These are phyloP conservation scores for Trametes sanguinea DNA, from an alignment of 768 basidiomycete species.

Conservation along the genomic window DNA sequence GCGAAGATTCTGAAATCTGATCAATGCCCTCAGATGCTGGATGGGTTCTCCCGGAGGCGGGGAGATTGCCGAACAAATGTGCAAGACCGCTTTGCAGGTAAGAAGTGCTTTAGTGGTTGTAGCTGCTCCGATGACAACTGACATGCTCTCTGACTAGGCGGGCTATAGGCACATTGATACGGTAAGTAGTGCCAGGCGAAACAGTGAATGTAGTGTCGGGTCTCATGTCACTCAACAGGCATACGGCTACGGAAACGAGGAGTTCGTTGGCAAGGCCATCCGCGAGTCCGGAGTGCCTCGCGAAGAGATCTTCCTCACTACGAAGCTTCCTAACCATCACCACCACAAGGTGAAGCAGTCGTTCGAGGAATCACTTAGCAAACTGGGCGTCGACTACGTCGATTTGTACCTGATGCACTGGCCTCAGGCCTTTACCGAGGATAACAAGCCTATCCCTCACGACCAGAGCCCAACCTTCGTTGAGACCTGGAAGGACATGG, in stretches of 20 bases:
- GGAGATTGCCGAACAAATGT: constrained; percentile 51
- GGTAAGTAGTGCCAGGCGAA: constrained; percentile 1
- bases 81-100: constrained; percentile 24
- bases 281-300: constrained; percentile 50
- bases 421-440: constrained; percentile 43
- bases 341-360: constrained; percentile 38
- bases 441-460: constrained; percentile 30
- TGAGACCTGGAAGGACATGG: constrained; percentile 53
- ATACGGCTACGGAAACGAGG: constrained; percentile 52
- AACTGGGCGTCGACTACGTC: constrained; percentile 35
- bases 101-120: neutral
- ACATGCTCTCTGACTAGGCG: constrained; percentile 28
- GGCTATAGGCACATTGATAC: constrained; percentile 80
- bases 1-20: too few species aligned
- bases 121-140: too few species aligned
- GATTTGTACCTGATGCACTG: constrained; percentile 53
- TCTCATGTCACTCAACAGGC: neutral
- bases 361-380: constrained; percentile 42
- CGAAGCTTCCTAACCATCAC: constrained; percentile 32
- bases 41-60: constrained; percentile 59
- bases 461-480: constrained; percentile 33
- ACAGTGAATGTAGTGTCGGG: neutral
- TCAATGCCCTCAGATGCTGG: constrained; percentile 60
- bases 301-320: constrained; percentile 36
- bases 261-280: constrained; percentile 77